These are phyloP conservation scores for Cymodocea nodosa DNA, from an alignment of 116 monocot species.

Conservation along the genomic window DNA sequence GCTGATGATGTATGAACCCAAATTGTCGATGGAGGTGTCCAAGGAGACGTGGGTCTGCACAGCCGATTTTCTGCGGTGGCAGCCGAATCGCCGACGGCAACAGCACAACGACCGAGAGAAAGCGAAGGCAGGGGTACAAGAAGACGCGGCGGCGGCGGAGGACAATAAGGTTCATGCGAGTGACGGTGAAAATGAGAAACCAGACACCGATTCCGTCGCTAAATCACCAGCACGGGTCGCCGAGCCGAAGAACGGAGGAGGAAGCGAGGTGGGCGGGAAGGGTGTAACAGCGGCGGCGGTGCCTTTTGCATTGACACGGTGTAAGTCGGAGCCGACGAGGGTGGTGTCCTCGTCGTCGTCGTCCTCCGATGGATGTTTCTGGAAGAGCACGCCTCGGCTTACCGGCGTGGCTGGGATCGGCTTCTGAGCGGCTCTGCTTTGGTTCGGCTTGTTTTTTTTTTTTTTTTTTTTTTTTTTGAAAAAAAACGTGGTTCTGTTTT, in stretches of 20 bases:
- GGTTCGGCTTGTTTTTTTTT: not conserved
- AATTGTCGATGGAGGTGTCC: slow-evolving; percentile 98
- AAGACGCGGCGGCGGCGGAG: not conserved
- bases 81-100: slow-evolving; percentile 24
- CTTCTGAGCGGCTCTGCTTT: slow-evolving; percentile 33
- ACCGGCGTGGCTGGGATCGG: slow-evolving; percentile 75
- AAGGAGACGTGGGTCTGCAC: slow-evolving; percentile 98
- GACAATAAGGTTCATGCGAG: not conserved
- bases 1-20: slow-evolving; percentile 99
- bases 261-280: slow-evolving; percentile 12
- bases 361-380: slow-evolving; percentile 71
- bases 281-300: slow-evolving; percentile 10
- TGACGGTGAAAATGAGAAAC: not conserved
- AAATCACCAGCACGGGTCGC: not conserved
- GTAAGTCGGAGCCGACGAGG: slow-evolving; percentile 96
- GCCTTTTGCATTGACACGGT: slow-evolving; percentile 74
- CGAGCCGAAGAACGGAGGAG: not conserved
- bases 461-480: not conserved
- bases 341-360: slow-evolving; percentile 8
- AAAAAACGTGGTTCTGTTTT: not conserved
- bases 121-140: not conserved
- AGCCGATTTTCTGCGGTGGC: slow-evolving; percentile 71
- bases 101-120: not conserved
- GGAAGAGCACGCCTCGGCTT: slow-evolving; percentile 76
- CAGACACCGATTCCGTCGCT: slow-evolving; percentile 3